These are phyloP conservation scores for Chytriomyces confervae DNA, from an alignment of 192 early-diverging fungal genomes.

Conservation along the genomic window DNA sequence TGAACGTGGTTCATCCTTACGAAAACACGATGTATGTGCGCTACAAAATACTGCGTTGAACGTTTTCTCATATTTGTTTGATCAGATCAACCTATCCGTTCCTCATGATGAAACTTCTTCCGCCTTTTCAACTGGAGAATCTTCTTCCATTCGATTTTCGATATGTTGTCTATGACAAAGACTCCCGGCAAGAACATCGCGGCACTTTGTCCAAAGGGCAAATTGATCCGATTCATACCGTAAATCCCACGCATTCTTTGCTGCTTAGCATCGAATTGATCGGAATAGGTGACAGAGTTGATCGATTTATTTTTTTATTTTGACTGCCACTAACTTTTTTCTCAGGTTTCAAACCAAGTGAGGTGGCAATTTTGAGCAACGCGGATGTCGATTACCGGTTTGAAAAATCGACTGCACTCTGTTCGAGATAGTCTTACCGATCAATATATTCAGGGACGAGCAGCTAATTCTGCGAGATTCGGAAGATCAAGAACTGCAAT, in stretches of 20 bases:
- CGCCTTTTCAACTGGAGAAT: slow-evolving; percentile 93
- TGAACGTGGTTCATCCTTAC: slow-evolving; percentile 48
- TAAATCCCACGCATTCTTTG: slow-evolving; percentile 83
- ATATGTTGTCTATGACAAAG: slow-evolving; percentile 80
- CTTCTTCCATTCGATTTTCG: slow-evolving; percentile 87
- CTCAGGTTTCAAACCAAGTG: slow-evolving; percentile 69
- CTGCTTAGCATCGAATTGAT: slow-evolving; percentile 76
- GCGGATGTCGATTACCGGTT: slow-evolving; percentile 76
- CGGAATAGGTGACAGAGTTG: slow-evolving; percentile 61
- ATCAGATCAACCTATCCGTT: slow-evolving; percentile 45
- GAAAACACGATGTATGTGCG: slow-evolving; percentile 37
- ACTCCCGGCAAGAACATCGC: slow-evolving; percentile 66
- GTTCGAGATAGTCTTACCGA: not conserved
- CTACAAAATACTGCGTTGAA: not conserved
- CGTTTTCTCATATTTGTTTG: not conserved
- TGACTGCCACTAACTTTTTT: slow-evolving; percentile 1
- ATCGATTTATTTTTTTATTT: slow-evolving; percentile 10
- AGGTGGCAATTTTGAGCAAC: slow-evolving; percentile 86
- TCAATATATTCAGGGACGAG: slow-evolving; percentile 59
- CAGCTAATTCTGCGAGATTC: slow-evolving; percentile 70
- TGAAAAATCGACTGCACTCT: not conserved
- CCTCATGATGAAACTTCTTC: slow-evolving; percentile 51
- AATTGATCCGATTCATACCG: slow-evolving; percentile 76
- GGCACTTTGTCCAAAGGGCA: slow-evolving; percentile 73
- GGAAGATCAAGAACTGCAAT: slow-evolving; percentile 65